Evolutionary conservation across 208 protist species (phyloP).

Genomic region (Tritrichomonas musculus): DNA sequence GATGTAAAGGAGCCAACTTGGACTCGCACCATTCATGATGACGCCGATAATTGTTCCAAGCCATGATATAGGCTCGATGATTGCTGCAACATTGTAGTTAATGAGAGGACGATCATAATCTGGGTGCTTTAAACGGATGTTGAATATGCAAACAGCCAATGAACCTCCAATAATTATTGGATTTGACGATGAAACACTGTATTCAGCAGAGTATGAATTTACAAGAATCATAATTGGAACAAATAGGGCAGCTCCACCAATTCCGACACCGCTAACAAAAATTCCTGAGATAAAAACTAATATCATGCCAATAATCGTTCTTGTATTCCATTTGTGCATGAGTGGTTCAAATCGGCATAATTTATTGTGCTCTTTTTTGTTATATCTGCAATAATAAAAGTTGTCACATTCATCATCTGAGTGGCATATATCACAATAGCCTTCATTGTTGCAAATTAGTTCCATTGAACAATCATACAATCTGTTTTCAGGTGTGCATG

Average conservation of each 20-base stretch:
- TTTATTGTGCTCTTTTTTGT: neutral
- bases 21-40: slow-evolving; percentile 37
- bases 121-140: slow-evolving; percentile 27
- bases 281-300: neutral
- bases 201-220: neutral
- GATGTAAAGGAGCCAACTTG: slow-evolving; percentile 31
- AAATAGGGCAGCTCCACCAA: slow-evolving; percentile 40
- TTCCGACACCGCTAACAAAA: slow-evolving; percentile 26
- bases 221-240: slow-evolving; percentile 38
- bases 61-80: slow-evolving; percentile 40
- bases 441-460: neutral
- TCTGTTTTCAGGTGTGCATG: neutral
- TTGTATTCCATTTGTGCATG: neutral
- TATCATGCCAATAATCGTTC: neutral
- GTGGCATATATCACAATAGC: neutral
- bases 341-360: neutral
- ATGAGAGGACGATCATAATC: slow-evolving; percentile 36
- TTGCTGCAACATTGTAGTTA: slow-evolving; percentile 36
- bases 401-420: neutral
- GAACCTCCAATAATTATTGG: slow-evolving; percentile 39
- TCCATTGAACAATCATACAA: neutral
- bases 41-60: slow-evolving; percentile 37
- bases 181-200: slow-evolving; percentile 39
- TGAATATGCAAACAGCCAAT: slow-evolving; percentile 34
- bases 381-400: neutral